A percentile compares a stretch with the other conserved stretches of the same genome.
These are phyloP conservation scores for Mrakia frigida DNA, from an alignment of 768 basidiomycete genomes.

Conservation along the genomic window DNA sequence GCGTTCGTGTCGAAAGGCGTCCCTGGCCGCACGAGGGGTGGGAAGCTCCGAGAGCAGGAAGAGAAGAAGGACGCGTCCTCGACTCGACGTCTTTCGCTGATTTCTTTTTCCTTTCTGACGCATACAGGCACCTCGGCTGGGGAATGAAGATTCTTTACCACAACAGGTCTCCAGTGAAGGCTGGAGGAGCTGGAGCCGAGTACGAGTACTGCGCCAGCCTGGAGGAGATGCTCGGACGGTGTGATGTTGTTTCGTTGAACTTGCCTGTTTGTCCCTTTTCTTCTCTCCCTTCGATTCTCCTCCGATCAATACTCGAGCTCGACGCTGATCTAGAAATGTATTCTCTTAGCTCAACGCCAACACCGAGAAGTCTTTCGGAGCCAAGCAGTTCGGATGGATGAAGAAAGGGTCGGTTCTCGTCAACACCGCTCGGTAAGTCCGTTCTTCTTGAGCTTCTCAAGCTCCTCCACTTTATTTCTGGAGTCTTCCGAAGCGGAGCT, in stretches of 20 bases:
- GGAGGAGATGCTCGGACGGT: conserved; percentile 58
- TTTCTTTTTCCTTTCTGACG: background rate
- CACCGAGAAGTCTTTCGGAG: conserved; percentile 33
- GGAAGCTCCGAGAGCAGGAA: background rate
- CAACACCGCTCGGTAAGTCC: conserved; percentile 31
- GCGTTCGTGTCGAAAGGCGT: too few species aligned
- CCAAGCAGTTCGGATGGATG: conserved; percentile 32
- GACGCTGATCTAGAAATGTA: background rate
- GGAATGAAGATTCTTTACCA: conserved; percentile 83
- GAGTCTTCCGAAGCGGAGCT: too few species aligned
- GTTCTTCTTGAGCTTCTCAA: background rate
- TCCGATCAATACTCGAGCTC: background rate
- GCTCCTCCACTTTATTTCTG: too few species aligned
- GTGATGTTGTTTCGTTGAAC: conserved; percentile 82
- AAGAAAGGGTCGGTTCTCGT: conserved; percentile 32
- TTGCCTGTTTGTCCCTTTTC: conserved; percentile 51
- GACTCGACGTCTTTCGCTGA: background rate
- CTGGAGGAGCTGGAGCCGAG: conserved; percentile 42
- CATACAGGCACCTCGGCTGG: conserved; percentile 53
- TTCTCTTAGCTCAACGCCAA: conserved; percentile 28
- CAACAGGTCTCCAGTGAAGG: conserved; percentile 48
- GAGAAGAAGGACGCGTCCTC: background rate
- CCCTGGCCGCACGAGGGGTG: too few species aligned
- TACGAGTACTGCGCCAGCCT: conserved; percentile 68
- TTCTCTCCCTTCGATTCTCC: too few species aligned